Evolutionary conservation across 1,284 basidiomycete genomes (phyloP).

Genomic region (Cryptococcus amylolentus): DNA sequence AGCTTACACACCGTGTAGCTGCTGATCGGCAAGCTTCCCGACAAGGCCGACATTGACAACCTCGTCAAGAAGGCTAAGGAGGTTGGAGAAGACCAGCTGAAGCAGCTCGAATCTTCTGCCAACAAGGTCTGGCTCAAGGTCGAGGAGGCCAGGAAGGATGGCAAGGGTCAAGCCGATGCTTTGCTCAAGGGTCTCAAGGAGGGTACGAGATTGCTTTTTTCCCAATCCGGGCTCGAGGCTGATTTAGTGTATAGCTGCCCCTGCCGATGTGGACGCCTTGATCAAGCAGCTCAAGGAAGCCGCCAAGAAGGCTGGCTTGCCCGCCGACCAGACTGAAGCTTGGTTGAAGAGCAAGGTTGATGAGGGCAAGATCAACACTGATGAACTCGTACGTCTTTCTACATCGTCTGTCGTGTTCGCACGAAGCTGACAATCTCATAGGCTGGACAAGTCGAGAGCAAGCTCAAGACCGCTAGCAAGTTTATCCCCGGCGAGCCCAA

Average conservation of each 20-base stretch:
- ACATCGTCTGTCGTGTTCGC: background rate
- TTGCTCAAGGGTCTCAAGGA: conserved; percentile 40
- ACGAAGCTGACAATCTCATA: conserved; percentile 3
- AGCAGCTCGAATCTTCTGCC: conserved; percentile 37
- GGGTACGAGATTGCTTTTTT: conserved; percentile 20
- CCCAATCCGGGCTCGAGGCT: conserved; percentile 6
- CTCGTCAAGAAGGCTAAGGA: conserved; percentile 36
- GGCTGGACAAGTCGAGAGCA: conserved; percentile 34
- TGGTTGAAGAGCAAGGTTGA: conserved; percentile 39
- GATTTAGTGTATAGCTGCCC: conserved; percentile 19
- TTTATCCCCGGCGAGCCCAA: conserved; percentile 42
- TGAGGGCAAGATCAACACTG: conserved; percentile 40
- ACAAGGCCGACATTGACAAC: conserved; percentile 37
- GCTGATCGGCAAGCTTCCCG: conserved; percentile 39
- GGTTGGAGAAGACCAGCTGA: conserved; percentile 33
- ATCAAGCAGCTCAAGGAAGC: conserved; percentile 42
- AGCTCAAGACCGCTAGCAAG: conserved; percentile 29
- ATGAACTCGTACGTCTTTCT: conserved; percentile 25
- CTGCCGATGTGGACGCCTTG: conserved; percentile 43
- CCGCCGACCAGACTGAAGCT: conserved; percentile 39
- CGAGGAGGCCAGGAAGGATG: conserved; percentile 42
- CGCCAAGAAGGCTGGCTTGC: conserved; percentile 45
- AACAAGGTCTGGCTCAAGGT: conserved; percentile 40
- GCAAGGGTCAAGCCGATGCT: conserved; percentile 37
- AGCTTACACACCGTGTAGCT: conserved; percentile 14